Percentiles rank a stretch among this genome's conserved stretches.
phyloP scores from a whole-genome alignment of 2,329 filamentous ascomycete genomes.

The Aspergillus ustus region DNA sequence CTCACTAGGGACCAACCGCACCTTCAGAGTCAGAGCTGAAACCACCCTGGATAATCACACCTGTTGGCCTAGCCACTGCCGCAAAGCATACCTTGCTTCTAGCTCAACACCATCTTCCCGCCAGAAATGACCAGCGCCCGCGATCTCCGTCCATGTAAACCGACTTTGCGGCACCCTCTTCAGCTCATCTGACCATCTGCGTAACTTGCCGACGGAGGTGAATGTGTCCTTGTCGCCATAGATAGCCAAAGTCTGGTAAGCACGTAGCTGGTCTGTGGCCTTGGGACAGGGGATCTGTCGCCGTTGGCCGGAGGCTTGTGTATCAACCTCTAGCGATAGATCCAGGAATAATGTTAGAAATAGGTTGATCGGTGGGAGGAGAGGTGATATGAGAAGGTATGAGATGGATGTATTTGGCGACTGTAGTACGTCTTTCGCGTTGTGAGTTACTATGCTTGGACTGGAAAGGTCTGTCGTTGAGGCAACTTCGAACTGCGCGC shows the following conservation, averaged over 20 bases:
- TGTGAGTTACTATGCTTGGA: background rate
- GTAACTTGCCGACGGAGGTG: conserved; percentile 67
- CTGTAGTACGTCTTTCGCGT: conserved; percentile 22
- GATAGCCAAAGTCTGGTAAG: conserved; percentile 67
- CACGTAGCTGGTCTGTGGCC: conserved; percentile 60
- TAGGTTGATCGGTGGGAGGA: conserved; percentile 59
- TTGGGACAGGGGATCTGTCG: conserved; percentile 40
- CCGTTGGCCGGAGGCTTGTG: conserved; percentile 32
- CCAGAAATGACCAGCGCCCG: conserved; percentile 68
- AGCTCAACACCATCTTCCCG: conserved; percentile 56
- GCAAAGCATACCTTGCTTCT: conserved; percentile 45
- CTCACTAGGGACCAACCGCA: background rate
- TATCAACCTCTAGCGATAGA: conserved; percentile 39
- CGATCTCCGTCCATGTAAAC: conserved; percentile 57
- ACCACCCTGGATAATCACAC: conserved; percentile 5
- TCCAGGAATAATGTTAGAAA: conserved; percentile 66
- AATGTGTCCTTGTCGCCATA: conserved; percentile 80
- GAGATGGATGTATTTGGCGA: conserved; percentile 36
- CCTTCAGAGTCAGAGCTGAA: background rate
- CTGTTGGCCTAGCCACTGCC: conserved; percentile 43
- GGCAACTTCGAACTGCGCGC: conserved; percentile 62
- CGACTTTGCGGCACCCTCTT: conserved; percentile 46
- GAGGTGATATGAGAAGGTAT: conserved; percentile 69
- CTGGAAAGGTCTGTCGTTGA: background rate
- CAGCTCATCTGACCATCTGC: conserved; percentile 67